A percentile compares a stretch with the other conserved stretches of the same genome.
These are phyloP conservation scores for Roridomyces roridus DNA, from an alignment of 768 basidiomycete species.

Conservation along the genomic window DNA sequence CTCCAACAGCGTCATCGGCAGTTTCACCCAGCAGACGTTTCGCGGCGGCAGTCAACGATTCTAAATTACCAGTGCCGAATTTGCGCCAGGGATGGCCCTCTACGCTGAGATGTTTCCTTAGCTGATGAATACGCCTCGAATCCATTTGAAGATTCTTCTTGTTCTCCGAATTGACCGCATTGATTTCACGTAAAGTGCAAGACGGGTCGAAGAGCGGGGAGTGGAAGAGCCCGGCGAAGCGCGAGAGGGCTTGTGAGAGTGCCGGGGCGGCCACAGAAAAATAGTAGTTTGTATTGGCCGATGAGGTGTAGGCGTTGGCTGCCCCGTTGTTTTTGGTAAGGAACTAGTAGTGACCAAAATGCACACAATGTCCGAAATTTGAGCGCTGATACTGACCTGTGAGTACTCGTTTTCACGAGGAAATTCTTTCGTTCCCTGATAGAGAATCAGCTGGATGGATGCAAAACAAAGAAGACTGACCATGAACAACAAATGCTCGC, in stretches of 20 bases:
- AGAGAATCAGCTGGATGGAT: conserved; percentile 2
- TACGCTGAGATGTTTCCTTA: conserved; percentile 86
- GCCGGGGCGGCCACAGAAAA: conserved; percentile 73
- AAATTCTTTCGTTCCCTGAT: conserved; percentile 80
- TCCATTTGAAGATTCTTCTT: conserved; percentile 94
- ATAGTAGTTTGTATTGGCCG: conserved; percentile 91
- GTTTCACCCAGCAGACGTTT: conserved; percentile 66
- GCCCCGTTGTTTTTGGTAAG: conserved; percentile 81
- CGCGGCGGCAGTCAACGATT: conserved; percentile 71
- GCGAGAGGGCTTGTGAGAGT: conserved; percentile 75
- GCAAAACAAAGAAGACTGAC: conserved; percentile 48
- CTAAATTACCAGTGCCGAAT: conserved; percentile 88
- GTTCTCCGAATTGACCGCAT: conserved; percentile 96
- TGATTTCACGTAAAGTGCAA: conserved; percentile 88
- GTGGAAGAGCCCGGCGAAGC: conserved; percentile 89
- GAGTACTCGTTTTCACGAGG: conserved; percentile 95
- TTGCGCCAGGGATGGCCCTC: conserved; percentile 87
- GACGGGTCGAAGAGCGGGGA: conserved; percentile 89
- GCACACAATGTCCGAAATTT: not conserved
- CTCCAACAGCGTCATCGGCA: conserved; percentile 81
- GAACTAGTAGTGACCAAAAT: conserved; percentile 49
- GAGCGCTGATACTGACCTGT: conserved; percentile 65
- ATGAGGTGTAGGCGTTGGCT: conserved; percentile 93
- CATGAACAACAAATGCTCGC: conserved; percentile 97
- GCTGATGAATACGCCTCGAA: conserved; percentile 92